These are phyloP conservation scores for Metschnikowia amazonensis DNA, from an alignment of 805 yeast genomes.

Conservation along the genomic window DNA sequence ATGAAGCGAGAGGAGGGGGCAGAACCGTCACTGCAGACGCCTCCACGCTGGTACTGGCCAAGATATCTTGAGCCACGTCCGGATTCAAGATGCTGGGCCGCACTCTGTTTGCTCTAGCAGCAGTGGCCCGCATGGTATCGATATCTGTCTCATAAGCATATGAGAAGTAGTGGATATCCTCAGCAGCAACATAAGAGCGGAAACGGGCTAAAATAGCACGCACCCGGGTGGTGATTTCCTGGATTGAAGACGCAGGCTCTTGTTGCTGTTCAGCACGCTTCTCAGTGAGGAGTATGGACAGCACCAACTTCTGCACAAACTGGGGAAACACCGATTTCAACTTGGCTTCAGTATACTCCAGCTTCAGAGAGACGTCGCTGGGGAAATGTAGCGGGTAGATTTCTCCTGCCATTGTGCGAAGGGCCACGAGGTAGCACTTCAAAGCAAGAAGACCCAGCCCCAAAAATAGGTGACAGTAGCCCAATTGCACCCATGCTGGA, in stretches of 20 bases:
- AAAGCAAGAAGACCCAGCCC: slow-evolving; percentile 33
- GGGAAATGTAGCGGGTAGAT: slow-evolving; percentile 26
- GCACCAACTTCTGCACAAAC: slow-evolving; percentile 34
- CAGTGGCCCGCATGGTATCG: slow-evolving; percentile 23
- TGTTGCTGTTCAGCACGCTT: slow-evolving; percentile 37
- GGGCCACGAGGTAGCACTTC: slow-evolving; percentile 31
- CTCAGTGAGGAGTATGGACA: slow-evolving; percentile 33
- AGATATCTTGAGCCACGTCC: slow-evolving; percentile 35
- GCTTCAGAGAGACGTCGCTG: slow-evolving; percentile 11
- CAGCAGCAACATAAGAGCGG: slow-evolving; percentile 21
- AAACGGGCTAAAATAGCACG: slow-evolving; percentile 26
- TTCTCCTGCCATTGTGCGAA: slow-evolving; percentile 29
- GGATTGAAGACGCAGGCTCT: slow-evolving; percentile 24
- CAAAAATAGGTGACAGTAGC: slow-evolving; percentile 41
- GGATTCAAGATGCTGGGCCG: slow-evolving; percentile 37
- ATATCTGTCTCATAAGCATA: slow-evolving; percentile 26
- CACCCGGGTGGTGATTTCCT: slow-evolving; percentile 22
- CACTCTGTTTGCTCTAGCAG: slow-evolving; percentile 28
- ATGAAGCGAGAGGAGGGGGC: slow-evolving; percentile 3
- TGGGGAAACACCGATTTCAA: slow-evolving; percentile 31
- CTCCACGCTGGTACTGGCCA: slow-evolving; percentile 27
- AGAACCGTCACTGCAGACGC: slow-evolving; percentile 18
- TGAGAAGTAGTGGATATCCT: slow-evolving; percentile 25
- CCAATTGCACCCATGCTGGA: slow-evolving; percentile 44
- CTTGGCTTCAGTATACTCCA: slow-evolving; percentile 23